Conservation (phyloP, 2,329 filamentous ascomycete genomes). For the Pseudocercospora vitis region DNA sequence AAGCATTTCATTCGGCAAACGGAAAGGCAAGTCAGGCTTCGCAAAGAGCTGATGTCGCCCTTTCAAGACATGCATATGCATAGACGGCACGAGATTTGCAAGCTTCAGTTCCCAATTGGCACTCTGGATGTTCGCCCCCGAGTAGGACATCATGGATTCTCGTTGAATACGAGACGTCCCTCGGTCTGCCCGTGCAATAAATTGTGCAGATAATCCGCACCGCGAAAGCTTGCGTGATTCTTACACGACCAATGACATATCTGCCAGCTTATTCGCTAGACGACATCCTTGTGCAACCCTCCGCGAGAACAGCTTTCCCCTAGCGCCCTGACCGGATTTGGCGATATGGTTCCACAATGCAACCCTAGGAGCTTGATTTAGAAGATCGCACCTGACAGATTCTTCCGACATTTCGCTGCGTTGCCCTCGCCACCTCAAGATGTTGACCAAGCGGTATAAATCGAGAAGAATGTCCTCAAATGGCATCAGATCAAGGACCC, state of each 20-base stretch:
- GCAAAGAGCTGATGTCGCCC: slow-evolving; percentile 21
- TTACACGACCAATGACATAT: not conserved
- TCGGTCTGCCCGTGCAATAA: slow-evolving; percentile 4
- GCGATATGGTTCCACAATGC: slow-evolving; percentile 1
- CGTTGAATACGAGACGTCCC: not conserved
- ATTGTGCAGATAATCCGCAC: not conserved
- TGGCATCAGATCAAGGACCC: no score
- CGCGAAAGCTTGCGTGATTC: not conserved
- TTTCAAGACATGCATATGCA: not conserved
- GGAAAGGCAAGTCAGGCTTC: slow-evolving; percentile 28
- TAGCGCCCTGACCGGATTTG: not conserved
- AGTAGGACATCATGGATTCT: no score
- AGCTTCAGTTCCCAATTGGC: not conserved
- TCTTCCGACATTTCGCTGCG: slow-evolving; percentile 1
- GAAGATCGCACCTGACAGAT: slow-evolving; percentile 8
- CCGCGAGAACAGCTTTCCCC: not conserved
- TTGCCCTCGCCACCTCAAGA: not conserved
- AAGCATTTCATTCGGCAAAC: slow-evolving; percentile 28
- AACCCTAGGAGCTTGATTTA: slow-evolving; percentile 1
- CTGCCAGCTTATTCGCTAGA: not conserved
- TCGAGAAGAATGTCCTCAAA: no score
- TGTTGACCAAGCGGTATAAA: no score
- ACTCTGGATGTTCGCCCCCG: not conserved
- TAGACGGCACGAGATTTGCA: not conserved
- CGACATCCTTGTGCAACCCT: slow-evolving; percentile 3